phyloP scores from a whole-genome alignment of 495 filamentous ascomycete genomes.

The Podospora fimiseda region DNA sequence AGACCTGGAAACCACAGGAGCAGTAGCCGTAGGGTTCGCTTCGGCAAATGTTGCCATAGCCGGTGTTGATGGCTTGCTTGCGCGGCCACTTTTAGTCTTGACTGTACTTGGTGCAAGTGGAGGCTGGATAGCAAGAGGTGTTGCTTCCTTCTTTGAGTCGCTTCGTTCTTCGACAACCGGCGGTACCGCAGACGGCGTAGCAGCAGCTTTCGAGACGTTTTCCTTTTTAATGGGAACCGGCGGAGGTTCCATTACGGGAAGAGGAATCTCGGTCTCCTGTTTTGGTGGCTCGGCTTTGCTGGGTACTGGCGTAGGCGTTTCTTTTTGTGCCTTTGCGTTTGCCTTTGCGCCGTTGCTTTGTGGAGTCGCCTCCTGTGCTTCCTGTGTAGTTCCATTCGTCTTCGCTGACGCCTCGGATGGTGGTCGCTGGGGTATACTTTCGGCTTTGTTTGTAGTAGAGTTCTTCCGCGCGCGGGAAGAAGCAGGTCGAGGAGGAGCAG shows the following conservation, averaged over 20 bases:
- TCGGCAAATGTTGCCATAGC: conserved; percentile 48
- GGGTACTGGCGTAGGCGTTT: conserved; percentile 11
- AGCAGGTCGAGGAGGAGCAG: conserved; percentile 45
- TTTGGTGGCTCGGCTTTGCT: conserved; percentile 13
- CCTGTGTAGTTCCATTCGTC: conserved; percentile 20
- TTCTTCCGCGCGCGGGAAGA: conserved; percentile 65
- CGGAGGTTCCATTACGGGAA: conserved; percentile 15
- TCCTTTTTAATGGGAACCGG: conserved; percentile 28
- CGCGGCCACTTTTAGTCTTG: conserved; percentile 50
- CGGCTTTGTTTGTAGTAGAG: conserved; percentile 48
- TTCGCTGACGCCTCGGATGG: conserved; percentile 55
- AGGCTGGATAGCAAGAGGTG: conserved; percentile 24
- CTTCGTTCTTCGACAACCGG: background rate
- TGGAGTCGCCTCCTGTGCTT: conserved; percentile 18
- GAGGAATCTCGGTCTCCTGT: conserved; percentile 17
- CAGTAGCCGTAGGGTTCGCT: conserved; percentile 23
- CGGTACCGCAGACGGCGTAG: conserved; percentile 2
- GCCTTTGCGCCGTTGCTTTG: conserved; percentile 28
- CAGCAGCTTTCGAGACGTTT: conserved; percentile 14
- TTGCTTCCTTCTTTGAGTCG: conserved; percentile 26
- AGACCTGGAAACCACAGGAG: conserved; percentile 13
- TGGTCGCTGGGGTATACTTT: conserved; percentile 51
- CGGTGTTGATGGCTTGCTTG: conserved; percentile 60
- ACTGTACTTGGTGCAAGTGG: conserved; percentile 25
- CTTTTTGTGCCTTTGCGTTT: conserved; percentile 31